Evolutionary conservation across 1,284 basidiomycete species (phyloP).

Genomic region (Leccinum pachyderme): DNA sequence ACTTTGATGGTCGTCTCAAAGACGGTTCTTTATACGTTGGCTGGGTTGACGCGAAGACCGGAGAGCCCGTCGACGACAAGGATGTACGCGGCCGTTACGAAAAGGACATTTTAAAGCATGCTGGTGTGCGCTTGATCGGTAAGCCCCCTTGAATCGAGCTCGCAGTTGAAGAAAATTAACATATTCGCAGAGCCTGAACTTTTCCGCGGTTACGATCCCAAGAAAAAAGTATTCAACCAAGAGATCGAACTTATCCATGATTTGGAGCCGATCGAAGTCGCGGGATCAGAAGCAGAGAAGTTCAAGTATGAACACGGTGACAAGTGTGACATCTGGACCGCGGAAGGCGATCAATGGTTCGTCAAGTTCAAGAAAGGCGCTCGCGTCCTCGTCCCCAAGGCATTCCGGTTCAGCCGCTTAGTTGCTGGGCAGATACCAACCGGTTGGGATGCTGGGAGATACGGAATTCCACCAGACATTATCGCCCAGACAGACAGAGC

Average conservation of each 20-base stretch:
- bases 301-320: slow-evolving; percentile 98
- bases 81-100: slow-evolving; percentile 94
- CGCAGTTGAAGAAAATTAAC: slow-evolving; percentile 6
- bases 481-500: slow-evolving; percentile 91
- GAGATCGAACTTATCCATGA: slow-evolving; percentile 97
- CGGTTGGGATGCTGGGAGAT: slow-evolving; percentile 94
- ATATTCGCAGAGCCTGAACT: slow-evolving; percentile 82
- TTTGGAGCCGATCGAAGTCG: slow-evolving; percentile 93
- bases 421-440: slow-evolving; percentile 97
- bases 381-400: slow-evolving; percentile 90
- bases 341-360: slow-evolving; percentile 89
- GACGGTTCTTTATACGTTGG: slow-evolving; percentile 91
- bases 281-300: slow-evolving; percentile 87
- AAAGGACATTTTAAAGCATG: slow-evolving; percentile 88
- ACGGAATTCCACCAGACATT: slow-evolving; percentile 98
- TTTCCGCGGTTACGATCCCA: slow-evolving; percentile 96
- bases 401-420: slow-evolving; percentile 90
- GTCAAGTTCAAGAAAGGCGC: slow-evolving; percentile 99
- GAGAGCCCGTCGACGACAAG: slow-evolving; percentile 97
- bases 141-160: slow-evolving; percentile 25
- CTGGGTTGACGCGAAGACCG: slow-evolving; percentile 96
- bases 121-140: slow-evolving; percentile 97
- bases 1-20: slow-evolving; percentile 96
- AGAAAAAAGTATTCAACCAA: slow-evolving; percentile 96
- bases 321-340: slow-evolving; percentile 93